Percentiles rank a stretch among this genome's conserved stretches.
Evolutionary conservation across 345 rosid genomes (phyloP).

Genomic region (Dipteronia dyeriana): DNA sequence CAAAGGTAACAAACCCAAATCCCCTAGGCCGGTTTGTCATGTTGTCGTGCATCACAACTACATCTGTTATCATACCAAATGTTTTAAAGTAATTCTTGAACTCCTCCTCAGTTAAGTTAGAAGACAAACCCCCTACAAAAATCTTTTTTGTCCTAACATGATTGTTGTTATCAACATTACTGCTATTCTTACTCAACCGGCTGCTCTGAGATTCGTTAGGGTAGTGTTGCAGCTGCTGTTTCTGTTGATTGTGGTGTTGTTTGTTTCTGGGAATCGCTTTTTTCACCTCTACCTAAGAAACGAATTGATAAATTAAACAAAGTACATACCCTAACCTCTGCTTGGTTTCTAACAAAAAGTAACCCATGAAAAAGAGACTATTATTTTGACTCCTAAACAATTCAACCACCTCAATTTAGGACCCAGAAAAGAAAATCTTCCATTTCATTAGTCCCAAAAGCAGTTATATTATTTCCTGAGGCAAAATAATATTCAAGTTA

Average conservation of each 20-base stretch:
- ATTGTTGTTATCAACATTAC: slow-evolving; percentile 23
- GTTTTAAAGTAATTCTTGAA: slow-evolving; percentile 73
- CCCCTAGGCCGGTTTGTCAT: slow-evolving; percentile 75
- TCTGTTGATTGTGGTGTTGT: slow-evolving; percentile 36
- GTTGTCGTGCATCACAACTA: slow-evolving; percentile 82
- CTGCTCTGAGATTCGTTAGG: slow-evolving; percentile 24
- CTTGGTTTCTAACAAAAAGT: slow-evolving; percentile 2
- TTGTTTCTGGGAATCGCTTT: slow-evolving; percentile 51
- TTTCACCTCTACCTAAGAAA: slow-evolving; percentile 57
- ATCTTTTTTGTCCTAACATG: slow-evolving; percentile 57
- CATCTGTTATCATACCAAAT: slow-evolving; percentile 75
- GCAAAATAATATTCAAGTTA: too few species aligned
- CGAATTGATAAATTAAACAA: slow-evolving; percentile 1
- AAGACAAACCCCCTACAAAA: slow-evolving; percentile 82
- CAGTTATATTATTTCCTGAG: too few species aligned
- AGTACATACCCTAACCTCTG: slow-evolving; percentile 1
- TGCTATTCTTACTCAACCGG: slow-evolving; percentile 22
- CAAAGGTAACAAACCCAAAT: slow-evolving; percentile 82
- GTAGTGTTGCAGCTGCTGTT: slow-evolving; percentile 28
- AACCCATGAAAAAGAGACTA: background rate
- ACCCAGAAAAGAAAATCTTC: background rate
- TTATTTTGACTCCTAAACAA: background rate
- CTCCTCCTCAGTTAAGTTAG: slow-evolving; percentile 61
- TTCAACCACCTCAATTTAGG: background rate
- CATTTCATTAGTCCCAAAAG: background rate